Percentiles rank a stretch among this genome's conserved stretches.
phyloP scores from a whole-genome alignment of 192 early-diverging fungal species.

The Pilaira anomala region DNA sequence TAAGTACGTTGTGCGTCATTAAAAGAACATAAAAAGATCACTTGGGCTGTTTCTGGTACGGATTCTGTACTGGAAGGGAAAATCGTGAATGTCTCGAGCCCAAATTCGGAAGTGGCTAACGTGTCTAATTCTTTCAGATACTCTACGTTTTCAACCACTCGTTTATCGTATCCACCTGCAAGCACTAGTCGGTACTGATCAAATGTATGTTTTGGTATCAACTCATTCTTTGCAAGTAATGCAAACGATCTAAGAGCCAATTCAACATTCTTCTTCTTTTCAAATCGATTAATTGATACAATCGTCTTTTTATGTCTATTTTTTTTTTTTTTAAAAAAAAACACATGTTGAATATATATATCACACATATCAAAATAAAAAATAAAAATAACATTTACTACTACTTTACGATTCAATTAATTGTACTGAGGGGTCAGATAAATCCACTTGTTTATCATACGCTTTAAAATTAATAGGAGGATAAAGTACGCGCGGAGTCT shows the following conservation, averaged over 20 bases:
- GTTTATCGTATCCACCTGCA: slow-evolving; percentile 87
- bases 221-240: slow-evolving; percentile 29
- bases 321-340: slow-evolving; percentile 6
- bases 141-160: slow-evolving; percentile 85
- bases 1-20: slow-evolving; percentile 73
- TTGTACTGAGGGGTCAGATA: slow-evolving; percentile 50
- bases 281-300: slow-evolving; percentile 95
- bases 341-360: neutral
- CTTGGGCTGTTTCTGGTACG: slow-evolving; percentile 48
- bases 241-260: slow-evolving; percentile 80
- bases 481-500: slow-evolving; percentile 70
- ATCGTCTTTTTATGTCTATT: slow-evolving; percentile 38
- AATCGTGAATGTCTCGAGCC: slow-evolving; percentile 45
- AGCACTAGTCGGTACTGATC: slow-evolving; percentile 59
- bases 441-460: slow-evolving; percentile 64
- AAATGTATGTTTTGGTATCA: slow-evolving; percentile 30
- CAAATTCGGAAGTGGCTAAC: slow-evolving; percentile 45
- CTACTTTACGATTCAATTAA: slow-evolving; percentile 46
- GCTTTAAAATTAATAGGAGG: slow-evolving; percentile 77
- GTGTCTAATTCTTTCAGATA: slow-evolving; percentile 68
- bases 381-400: too few relatives aligned
- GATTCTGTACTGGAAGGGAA: slow-evolving; percentile 27
- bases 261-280: slow-evolving; percentile 86
- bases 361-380: too few relatives aligned
- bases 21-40: slow-evolving; percentile 89